Evolutionary conservation across 2,329 filamentous ascomycete species (phyloP).

Genomic region (Botrytis byssoidea): DNA sequence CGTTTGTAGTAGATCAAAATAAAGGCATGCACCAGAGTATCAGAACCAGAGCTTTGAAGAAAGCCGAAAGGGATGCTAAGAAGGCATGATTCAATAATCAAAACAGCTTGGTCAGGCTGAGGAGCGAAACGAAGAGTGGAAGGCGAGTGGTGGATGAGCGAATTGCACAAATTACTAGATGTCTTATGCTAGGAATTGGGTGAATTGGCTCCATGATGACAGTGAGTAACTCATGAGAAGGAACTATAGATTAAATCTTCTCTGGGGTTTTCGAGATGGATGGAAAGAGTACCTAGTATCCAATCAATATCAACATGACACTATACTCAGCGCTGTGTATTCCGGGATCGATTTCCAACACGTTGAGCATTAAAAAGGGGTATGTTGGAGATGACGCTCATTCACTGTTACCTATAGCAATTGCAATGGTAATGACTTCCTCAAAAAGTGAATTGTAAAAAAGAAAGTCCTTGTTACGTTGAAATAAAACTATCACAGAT

Average conservation of each 20-base stretch:
- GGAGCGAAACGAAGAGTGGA: constrained; percentile 24
- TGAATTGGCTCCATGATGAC: not conserved
- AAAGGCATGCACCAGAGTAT: constrained; percentile 66
- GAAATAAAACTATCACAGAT: not conserved
- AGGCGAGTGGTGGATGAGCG: constrained; percentile 23
- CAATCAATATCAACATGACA: not conserved
- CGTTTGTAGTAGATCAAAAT: constrained; percentile 59
- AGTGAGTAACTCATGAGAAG: not conserved
- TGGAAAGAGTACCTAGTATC: not conserved
- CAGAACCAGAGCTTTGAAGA: constrained; percentile 64
- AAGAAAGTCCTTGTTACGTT: not conserved
- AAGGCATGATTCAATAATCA: constrained; percentile 40
- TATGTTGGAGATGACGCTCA: too few species aligned
- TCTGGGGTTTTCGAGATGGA: not conserved
- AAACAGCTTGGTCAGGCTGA: not conserved
- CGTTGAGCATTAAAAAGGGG: not conserved
- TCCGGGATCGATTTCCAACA: not conserved
- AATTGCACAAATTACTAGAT: not conserved
- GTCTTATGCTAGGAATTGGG: not conserved
- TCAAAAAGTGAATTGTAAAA: not conserved
- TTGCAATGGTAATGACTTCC: not conserved
- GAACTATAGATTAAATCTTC: not conserved
- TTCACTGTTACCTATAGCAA: not conserved
- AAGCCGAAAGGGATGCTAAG: constrained; percentile 66
- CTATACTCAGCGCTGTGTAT: not conserved